A percentile compares a stretch with the other conserved stretches of the same genome.
These are phyloP conservation scores for Athelia sp. DNA, from an alignment of 1,284 basidiomycete genomes.

Conservation along the genomic window DNA sequence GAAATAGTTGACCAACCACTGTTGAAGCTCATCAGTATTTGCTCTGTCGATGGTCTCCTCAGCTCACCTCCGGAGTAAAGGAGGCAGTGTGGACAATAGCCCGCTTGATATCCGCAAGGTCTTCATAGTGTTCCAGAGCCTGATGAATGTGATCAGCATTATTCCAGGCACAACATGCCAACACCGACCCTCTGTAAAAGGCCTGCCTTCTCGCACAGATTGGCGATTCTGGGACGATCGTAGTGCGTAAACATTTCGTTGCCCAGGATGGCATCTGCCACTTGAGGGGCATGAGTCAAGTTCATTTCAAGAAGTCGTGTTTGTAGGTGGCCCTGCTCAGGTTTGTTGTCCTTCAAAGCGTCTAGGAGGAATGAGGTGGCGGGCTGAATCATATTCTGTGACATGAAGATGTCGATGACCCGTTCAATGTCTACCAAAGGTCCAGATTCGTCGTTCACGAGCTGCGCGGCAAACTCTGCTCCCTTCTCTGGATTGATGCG, in stretches of 20 bases:
- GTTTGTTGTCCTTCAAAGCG: conserved; percentile 99
- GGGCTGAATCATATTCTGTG: conserved; percentile 99
- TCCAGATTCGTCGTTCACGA: conserved; percentile 92
- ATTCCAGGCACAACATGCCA: conserved; percentile 1
- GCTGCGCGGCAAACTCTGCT: conserved; percentile 94
- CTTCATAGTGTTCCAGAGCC: conserved; percentile 98
- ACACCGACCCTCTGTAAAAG: conserved; percentile 79
- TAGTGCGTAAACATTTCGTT: conserved; percentile 99
- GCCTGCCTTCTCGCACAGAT: conserved; percentile 98
- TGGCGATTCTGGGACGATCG: conserved; percentile 94
- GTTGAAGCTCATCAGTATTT: conserved; percentile 3
- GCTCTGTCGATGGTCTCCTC: conserved; percentile 5
- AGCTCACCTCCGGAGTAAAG: conserved; percentile 76
- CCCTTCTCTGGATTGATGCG: conserved; percentile 97
- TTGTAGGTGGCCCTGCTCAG: conserved; percentile 95
- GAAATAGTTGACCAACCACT: conserved; percentile 99
- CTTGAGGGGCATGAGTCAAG: conserved; percentile 95
- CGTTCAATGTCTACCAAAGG: conserved; percentile 93
- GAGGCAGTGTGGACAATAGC: conserved; percentile 92
- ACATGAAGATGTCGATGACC: conserved; percentile 99
- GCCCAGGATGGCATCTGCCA: conserved; percentile 97
- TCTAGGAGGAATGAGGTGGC: conserved; percentile 98
- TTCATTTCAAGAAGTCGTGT: conserved; percentile 99
- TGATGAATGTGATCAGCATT: conserved; percentile 23
- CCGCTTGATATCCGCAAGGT: conserved; percentile 96